Conservation (phyloP, 257 asterid genomes). For the Solanum arcanum region DNA sequence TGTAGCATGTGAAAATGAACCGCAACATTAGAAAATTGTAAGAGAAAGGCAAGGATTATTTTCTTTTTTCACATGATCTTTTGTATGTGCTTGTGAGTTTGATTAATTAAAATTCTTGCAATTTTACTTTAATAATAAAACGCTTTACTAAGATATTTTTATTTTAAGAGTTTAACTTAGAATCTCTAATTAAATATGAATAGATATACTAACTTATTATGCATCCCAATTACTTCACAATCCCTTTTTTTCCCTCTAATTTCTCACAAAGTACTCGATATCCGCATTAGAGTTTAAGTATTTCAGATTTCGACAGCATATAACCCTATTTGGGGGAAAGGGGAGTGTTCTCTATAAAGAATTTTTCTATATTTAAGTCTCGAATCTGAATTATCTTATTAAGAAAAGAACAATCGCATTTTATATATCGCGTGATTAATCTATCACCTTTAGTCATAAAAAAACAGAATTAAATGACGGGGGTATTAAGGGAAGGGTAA, state of each 20-base stretch:
- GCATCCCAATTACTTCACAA: neutral
- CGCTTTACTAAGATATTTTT: neutral
- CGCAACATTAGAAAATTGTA: no score
- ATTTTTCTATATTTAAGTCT: no score
- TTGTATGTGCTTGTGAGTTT: no score
- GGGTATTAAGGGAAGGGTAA: no score
- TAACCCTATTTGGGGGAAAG: no score
- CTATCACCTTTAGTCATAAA: neutral
- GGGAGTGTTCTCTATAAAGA: neutral
- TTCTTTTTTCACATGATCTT: no score
- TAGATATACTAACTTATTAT: neutral
- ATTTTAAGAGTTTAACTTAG: neutral
- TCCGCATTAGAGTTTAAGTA: no score
- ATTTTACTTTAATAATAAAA: neutral
- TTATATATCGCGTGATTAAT: neutral
- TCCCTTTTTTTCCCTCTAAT: no score
- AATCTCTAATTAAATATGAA: neutral
- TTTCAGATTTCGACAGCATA: no score
- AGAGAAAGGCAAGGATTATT: no score
- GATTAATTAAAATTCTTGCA: neutral
- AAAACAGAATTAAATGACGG: neutral
- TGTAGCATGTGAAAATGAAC: neutral
- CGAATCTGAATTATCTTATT: no score
- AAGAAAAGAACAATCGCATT: fast-evolving
- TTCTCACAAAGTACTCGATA: neutral